phyloP scores from a whole-genome alignment of 139 green algal species.

The Volvox reticuliferus region DNA sequence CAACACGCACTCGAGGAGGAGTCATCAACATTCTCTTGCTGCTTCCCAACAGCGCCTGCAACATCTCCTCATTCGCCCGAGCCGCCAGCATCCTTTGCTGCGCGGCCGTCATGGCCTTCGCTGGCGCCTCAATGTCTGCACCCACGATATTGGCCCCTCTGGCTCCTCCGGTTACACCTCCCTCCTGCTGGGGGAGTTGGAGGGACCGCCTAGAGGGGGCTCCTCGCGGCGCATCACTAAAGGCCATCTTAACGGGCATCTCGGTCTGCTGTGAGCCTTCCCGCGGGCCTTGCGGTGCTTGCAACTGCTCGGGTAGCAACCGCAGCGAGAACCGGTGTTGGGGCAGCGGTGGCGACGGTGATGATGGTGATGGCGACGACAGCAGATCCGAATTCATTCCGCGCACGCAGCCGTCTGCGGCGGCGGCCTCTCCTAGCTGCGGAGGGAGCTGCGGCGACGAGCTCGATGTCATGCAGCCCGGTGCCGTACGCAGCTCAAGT shows the following conservation, averaged over 20 bases:
- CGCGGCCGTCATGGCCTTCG: background rate
- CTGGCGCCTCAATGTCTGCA: background rate
- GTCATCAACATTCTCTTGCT: background rate
- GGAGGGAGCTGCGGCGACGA: background rate
- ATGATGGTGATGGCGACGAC: background rate
- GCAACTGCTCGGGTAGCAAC: background rate
- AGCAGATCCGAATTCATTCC: no score
- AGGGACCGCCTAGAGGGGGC: no score
- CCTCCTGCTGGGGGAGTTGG: no score
- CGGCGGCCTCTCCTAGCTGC: background rate
- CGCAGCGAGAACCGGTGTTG: background rate
- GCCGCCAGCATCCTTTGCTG: conserved; percentile 13
- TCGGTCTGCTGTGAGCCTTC: no score
- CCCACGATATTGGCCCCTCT: background rate
- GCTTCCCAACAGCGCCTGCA: background rate
- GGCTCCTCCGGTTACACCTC: no score
- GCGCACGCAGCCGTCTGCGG: no score
- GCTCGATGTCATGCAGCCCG: background rate
- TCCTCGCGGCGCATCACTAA: no score
- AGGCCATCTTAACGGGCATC: no score
- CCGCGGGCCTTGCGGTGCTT: no score
- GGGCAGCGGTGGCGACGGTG: background rate
- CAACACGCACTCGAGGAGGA: background rate
- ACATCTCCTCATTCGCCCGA: conserved; percentile 18
- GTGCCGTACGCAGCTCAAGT: background rate